Base-by-base conservation (phyloP, 1,284 basidiomycete species). In the Malassezia slooffiae region DNA sequence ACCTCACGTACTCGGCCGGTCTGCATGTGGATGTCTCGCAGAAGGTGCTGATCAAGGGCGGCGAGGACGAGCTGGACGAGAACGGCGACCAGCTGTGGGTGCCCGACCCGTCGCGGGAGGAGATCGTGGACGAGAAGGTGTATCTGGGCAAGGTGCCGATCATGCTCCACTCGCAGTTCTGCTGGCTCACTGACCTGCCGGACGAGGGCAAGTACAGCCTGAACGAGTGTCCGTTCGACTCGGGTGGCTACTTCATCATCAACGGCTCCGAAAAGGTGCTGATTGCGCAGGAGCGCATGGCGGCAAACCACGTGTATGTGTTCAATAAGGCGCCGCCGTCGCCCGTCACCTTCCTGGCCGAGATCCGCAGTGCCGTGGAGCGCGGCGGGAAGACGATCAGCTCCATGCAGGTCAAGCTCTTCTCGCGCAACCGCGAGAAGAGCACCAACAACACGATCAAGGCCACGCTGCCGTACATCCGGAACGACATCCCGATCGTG, bases 181-280 rank as follows among this genome's bases (percentile, higher is more conserved):
- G 91, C 72, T 85, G 91, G 54, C 79, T 97, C 32, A 78, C 82
- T 59, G 80, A 76, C 17, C 74, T 95, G 33, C 76, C 77, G 50
- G 85, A 91, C 41, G 77, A 81, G 48, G 82, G 85, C 60, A 75
- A 90, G 35, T 89, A 83, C 70, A 82, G 88, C 60, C 74, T 95
- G 57, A 93, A 93, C 67, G 91, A 99, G 73, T 99, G 91, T 64
- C 91, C 91, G 2, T 91, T 90, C 67, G 93, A 99, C 47, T 47
- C 55, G 7, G 91, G 91, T 70, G 91, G 91, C 50, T 99, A 99
- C 73, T 99, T 99, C 71, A 87, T 99, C 71, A 96, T 99, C 75
- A 97, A 96, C 62, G 91, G 91, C 21, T 97, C 93, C 1, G 91
- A 99, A 72, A 99, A 99, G 72, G 91, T 99, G 21, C 77, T 99